Percentiles rank a stretch among this genome's conserved stretches.
These are phyloP conservation scores for Leccinum uliginosum DNA, from an alignment of 768 basidiomycete species.

Conservation along the genomic window DNA sequence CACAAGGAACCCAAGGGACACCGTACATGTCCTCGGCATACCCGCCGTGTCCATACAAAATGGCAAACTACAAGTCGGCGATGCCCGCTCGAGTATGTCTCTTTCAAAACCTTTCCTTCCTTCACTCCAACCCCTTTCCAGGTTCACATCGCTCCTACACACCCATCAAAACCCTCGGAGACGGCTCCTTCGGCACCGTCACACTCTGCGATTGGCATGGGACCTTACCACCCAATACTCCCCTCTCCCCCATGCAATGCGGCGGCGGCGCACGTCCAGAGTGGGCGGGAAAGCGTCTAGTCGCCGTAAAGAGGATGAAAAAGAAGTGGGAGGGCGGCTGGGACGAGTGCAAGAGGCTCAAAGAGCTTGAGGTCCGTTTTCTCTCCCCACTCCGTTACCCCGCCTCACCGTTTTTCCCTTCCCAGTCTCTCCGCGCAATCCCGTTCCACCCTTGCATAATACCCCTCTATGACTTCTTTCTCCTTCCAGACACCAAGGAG, in stretches of 20 bases:
- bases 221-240: conserved; percentile 85
- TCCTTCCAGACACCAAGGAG: conserved; percentile 92
- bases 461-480: conserved; percentile 98
- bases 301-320: conserved; percentile 98
- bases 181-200: conserved; percentile 98
- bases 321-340: conserved; percentile 97
- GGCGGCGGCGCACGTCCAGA: conserved; percentile 89
- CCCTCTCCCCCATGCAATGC: conserved; percentile 93
- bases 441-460: conserved; percentile 96
- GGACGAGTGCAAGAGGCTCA: conserved; percentile 93
- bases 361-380: conserved; percentile 84
- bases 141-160: conserved; percentile 88
- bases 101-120: conserved; percentile 2
- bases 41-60: conserved; percentile 73
- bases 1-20: conserved; percentile 44
- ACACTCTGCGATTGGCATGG: conserved; percentile 99
- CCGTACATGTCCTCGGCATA: conserved; percentile 64
- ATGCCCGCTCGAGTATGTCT: conserved; percentile 63
- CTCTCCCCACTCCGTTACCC: conserved; percentile 10
- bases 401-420: conserved; percentile 10
- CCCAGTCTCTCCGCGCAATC: conserved; percentile 88
- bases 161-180: conserved; percentile 93
- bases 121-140: conserved; percentile 27
- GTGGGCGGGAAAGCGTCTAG: conserved; percentile 90
- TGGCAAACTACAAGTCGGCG: conserved; percentile 69